These are phyloP conservation scores for Geotrichum macrosporum DNA, from an alignment of 1,139 yeast species.

Conservation along the genomic window DNA sequence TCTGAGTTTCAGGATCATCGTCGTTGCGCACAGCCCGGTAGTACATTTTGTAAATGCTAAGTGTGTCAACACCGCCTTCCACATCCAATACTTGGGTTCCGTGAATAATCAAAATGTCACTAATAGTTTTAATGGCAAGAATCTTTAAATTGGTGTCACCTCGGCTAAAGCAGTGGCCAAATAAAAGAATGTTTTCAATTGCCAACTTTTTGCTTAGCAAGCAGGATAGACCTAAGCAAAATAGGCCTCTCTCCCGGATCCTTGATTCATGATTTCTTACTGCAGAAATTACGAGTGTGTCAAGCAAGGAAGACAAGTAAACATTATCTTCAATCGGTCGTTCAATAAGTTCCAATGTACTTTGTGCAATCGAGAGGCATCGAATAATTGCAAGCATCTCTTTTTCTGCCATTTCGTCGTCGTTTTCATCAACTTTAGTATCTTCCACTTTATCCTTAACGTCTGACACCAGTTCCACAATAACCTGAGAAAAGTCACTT, in stretches of 20 bases:
- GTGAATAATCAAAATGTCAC: conserved; percentile 74
- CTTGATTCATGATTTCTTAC: conserved; percentile 57
- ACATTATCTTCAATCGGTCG: conserved; percentile 63
- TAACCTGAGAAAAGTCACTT: conserved; percentile 76
- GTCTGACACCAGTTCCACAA: conserved; percentile 83
- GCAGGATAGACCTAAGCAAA: conserved; percentile 76
- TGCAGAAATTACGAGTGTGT: conserved; percentile 79
- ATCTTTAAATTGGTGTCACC: conserved; percentile 59
- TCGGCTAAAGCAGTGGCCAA: conserved; percentile 61
- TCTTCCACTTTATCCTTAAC: conserved; percentile 59
- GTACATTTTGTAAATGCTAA: conserved; percentile 59
- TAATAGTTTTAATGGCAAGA: conserved; percentile 62
- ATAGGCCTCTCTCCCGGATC: conserved; percentile 63
- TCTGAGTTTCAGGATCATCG: conserved; percentile 58
- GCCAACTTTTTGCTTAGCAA: conserved; percentile 64
- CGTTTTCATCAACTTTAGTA: conserved; percentile 30
- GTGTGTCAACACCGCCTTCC: conserved; percentile 60
- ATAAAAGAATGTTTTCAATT: conserved; percentile 47
- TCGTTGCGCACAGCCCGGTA: conserved; percentile 54
- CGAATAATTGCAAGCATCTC: conserved; percentile 45
- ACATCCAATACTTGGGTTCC: conserved; percentile 65
- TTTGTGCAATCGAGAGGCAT: conserved; percentile 66
- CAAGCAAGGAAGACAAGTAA: conserved; percentile 66
- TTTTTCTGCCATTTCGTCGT: conserved; percentile 17
- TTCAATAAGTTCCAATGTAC: conserved; percentile 63